Conservation (phyloP, 352 stramenopile genomes). For the Globisporangium paddicum region DNA sequence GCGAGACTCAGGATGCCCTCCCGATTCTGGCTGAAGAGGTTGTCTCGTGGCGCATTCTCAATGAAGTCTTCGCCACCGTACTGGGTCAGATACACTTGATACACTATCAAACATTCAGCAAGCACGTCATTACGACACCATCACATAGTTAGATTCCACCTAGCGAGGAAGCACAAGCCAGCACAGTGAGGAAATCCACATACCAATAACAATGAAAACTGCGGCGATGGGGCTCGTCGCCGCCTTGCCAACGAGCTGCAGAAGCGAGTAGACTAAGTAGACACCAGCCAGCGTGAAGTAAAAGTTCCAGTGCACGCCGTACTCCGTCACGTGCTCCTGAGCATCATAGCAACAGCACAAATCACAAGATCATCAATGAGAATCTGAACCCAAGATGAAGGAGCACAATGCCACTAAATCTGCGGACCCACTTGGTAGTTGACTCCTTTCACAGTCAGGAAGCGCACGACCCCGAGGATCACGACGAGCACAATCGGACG, state of each 20-base stretch:
- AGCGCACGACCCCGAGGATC: constrained; percentile 62
- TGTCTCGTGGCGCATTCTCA: constrained; percentile 53
- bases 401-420: constrained; percentile 1
- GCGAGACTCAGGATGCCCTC: constrained; percentile 93
- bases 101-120: constrained; percentile 24
- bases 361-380: background rate
- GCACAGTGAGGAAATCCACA: no score
- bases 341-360: constrained; percentile 3
- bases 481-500: constrained; percentile 67
- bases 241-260: constrained; percentile 48
- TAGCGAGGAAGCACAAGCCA: background rate
- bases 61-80: constrained; percentile 77
- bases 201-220: constrained; percentile 37
- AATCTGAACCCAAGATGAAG: background rate
- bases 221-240: constrained; percentile 38
- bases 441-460: constrained; percentile 76
- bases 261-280: constrained; percentile 61
- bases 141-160: background rate
- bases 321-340: constrained; percentile 96
- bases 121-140: background rate
- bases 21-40: constrained; percentile 91
- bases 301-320: constrained; percentile 99
- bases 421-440: constrained; percentile 72
- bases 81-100: constrained; percentile 83
- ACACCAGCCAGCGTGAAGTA: constrained; percentile 95